Percentiles rank a stretch among this genome's conserved stretches.
Evolutionary conservation across 495 filamentous ascomycete species (phyloP).

Genomic region (Aspergillus cristatus): DNA sequence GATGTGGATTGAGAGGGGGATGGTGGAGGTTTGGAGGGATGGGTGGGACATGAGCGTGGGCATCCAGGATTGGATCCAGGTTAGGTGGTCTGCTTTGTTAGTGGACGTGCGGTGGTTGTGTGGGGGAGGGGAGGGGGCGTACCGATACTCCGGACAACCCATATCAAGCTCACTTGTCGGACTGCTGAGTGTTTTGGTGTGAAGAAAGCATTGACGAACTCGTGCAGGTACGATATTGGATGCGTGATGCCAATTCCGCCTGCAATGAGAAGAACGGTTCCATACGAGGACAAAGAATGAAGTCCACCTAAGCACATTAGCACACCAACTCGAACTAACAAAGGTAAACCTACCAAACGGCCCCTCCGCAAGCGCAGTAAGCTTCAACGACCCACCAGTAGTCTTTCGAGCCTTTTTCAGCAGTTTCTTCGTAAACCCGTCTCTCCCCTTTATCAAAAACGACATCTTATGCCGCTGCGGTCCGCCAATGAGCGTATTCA

Average conservation of each 20-base stretch:
- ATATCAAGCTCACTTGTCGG: constrained; percentile 31
- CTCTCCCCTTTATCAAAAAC: constrained; percentile 44
- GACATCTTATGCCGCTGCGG: constrained; percentile 34
- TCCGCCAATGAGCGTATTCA: constrained; percentile 22
- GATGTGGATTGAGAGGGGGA: constrained; percentile 28
- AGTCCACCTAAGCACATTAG: constrained; percentile 28
- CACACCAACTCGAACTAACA: background rate
- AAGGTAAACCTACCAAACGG: constrained; percentile 38
- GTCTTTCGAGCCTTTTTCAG: constrained; percentile 34
- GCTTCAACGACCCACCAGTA: constrained; percentile 30
- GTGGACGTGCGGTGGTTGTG: constrained; percentile 2
- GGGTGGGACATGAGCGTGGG: constrained; percentile 27
- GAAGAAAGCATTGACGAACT: constrained; percentile 35
- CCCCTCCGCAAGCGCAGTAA: constrained; percentile 43
- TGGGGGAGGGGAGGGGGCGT: background rate
- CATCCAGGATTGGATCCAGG: constrained; percentile 41
- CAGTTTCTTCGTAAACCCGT: constrained; percentile 45
- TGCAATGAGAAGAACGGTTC: constrained; percentile 46
- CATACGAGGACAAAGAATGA: constrained; percentile 42
- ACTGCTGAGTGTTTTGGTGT: constrained; percentile 32
- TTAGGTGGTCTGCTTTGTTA: constrained; percentile 24
- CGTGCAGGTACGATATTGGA: constrained; percentile 44
- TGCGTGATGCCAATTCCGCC: constrained; percentile 54
- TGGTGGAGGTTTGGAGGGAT: constrained; percentile 17
- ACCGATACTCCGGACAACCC: constrained; percentile 36